Conservation (phyloP, 768 basidiomycete genomes). For the Chalciporus piperatus region DNA sequence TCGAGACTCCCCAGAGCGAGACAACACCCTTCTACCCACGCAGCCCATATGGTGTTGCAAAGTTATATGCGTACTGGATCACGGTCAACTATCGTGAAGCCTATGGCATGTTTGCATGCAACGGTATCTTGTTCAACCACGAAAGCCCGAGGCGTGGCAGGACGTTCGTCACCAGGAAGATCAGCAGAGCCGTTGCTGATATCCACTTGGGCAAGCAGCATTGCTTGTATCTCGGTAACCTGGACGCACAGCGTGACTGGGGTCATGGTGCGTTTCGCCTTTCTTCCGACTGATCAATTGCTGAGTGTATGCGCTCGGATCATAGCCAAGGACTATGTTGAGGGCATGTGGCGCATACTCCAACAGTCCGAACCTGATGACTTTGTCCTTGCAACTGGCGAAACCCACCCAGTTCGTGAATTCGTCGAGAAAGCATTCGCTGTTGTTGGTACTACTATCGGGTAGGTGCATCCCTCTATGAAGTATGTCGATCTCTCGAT, state of each 20-base stretch:
- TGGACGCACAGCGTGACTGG: conserved; percentile 96
- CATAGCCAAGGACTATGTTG: conserved; percentile 83
- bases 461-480: conserved; percentile 37
- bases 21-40: conserved; percentile 99
- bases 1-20: conserved; percentile 93
- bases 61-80: conserved; percentile 91
- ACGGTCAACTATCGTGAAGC: conserved; percentile 91
- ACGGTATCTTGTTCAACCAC: conserved; percentile 97
- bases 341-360: conserved; percentile 98
- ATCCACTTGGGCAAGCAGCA: conserved; percentile 86
- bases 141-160: conserved; percentile 93
- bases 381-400: conserved; percentile 93
- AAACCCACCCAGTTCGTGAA: conserved; percentile 93
- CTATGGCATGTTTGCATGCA: conserved; percentile 95
- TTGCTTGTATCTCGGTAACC: conserved; percentile 90
- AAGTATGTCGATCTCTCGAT: background rate
- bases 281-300: background rate
- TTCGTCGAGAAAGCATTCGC: conserved; percentile 87
- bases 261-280: conserved; percentile 70
- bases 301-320: conserved; percentile 7
- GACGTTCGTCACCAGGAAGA: conserved; percentile 96
- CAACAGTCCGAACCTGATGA: conserved; percentile 83
- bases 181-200: conserved; percentile 88
- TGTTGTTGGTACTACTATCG: conserved; percentile 62
- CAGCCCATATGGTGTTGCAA: conserved; percentile 93